These are phyloP conservation scores for Lentinus polychrous DNA, from an alignment of 1,284 basidiomycete species.

Conservation along the genomic window DNA sequence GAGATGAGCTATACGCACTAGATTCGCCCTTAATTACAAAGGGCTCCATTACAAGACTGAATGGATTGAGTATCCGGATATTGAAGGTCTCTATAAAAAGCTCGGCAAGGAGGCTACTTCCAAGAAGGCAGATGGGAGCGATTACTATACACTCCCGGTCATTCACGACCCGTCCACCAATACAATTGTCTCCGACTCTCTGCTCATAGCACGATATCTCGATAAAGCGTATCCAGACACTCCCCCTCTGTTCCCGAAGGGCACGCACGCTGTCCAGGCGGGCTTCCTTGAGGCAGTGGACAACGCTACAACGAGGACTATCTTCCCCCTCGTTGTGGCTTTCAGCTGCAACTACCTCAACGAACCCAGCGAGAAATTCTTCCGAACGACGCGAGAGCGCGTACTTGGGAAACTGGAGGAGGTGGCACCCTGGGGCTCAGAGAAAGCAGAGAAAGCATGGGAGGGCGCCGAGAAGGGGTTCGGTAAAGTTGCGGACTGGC, in stretches of 20 bases:
- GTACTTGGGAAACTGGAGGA: conserved; percentile 17
- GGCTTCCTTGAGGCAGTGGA: conserved; percentile 11
- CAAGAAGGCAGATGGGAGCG: conserved; percentile 13
- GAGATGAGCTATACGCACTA: conserved; percentile 4
- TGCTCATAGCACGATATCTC: conserved; percentile 36
- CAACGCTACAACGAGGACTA: conserved; percentile 2
- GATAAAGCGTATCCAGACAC: conserved; percentile 37
- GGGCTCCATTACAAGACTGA: conserved; percentile 21
- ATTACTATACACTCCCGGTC: conserved; percentile 19
- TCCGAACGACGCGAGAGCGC: conserved; percentile 17
- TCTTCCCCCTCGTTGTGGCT: conserved; percentile 9
- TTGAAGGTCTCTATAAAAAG: conserved; percentile 18
- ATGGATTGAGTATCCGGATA: conserved; percentile 27
- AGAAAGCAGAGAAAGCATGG: conserved; percentile 11
- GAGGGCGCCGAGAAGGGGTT: conserved; percentile 11
- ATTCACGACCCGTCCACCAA: conserved; percentile 25
- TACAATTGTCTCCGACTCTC: conserved; percentile 31
- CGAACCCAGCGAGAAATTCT: conserved; percentile 14
- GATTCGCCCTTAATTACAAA: conserved; percentile 24
- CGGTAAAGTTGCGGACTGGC: conserved; percentile 11
- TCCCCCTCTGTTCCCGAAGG: conserved; percentile 21
- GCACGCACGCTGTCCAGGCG: conserved; percentile 15
- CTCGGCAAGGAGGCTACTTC: conserved; percentile 17
- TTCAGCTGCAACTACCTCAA: conserved; percentile 5
- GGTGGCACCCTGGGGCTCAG: conserved; percentile 9